Conservation (phyloP, 164 flowering plant species). For the Pachysandra terminalis region DNA sequence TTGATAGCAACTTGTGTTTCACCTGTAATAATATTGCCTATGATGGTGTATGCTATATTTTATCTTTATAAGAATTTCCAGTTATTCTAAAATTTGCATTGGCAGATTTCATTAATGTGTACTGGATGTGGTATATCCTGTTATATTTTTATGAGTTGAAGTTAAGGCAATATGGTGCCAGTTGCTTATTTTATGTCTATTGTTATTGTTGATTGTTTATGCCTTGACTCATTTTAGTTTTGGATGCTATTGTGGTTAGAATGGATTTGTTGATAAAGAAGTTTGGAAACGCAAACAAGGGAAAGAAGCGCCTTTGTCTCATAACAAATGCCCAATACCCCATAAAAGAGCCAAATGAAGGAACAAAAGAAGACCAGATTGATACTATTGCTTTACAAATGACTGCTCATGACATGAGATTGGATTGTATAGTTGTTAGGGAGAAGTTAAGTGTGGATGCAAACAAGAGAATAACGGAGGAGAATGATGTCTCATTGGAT, state of each 20-base stretch:
- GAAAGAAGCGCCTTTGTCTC: slow-evolving; percentile 91
- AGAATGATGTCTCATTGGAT: slow-evolving; percentile 62
- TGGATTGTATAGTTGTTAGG: slow-evolving; percentile 72
- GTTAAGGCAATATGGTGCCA: background rate
- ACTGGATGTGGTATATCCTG: background rate
- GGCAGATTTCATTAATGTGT: too few species aligned
- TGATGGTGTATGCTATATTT: too few species aligned
- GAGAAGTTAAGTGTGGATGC: slow-evolving; percentile 36
- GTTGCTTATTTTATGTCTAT: background rate
- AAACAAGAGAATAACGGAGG: slow-evolving; percentile 43
- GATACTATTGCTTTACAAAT: slow-evolving; percentile 66
- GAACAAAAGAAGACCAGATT: slow-evolving; percentile 88
- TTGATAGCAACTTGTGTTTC: too few species aligned
- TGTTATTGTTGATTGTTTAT: slow-evolving; percentile 6
- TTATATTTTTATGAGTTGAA: background rate
- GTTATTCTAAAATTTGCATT: too few species aligned
- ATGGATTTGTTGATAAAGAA: slow-evolving; percentile 96
- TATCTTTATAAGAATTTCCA: too few species aligned
- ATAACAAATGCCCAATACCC: slow-evolving; percentile 65
- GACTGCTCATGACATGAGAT: slow-evolving; percentile 68
- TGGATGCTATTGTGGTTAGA: slow-evolving; percentile 93
- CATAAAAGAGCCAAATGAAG: slow-evolving; percentile 77
- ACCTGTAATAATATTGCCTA: too few species aligned
- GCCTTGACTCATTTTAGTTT: slow-evolving; percentile 72
- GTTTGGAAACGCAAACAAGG: slow-evolving; percentile 69